Conservation (phyloP, 2,329 filamentous ascomycete species). For the Fusarium albidum region DNA sequence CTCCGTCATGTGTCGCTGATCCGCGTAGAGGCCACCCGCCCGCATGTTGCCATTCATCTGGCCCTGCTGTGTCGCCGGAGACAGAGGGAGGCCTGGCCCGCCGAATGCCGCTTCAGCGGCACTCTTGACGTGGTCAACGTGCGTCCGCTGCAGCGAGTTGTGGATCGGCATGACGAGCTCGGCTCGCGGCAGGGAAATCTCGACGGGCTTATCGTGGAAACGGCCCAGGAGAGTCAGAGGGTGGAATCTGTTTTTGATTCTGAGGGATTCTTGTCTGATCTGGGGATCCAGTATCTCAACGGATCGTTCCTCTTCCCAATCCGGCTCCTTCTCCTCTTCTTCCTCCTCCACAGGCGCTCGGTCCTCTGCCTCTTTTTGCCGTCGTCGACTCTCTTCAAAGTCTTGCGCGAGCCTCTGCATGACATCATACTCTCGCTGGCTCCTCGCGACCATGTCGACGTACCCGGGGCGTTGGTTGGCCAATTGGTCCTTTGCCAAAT, state of each 20-base stretch:
- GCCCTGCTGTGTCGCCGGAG: conserved; percentile 72
- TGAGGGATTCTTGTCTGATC: too few species aligned
- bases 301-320: conserved; percentile 45
- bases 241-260: too few species aligned
- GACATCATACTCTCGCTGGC: conserved; percentile 62
- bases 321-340: conserved; percentile 41
- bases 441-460: conserved; percentile 59
- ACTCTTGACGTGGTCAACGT: conserved; percentile 77
- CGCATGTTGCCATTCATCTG: conserved; percentile 68
- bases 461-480: conserved; percentile 47
- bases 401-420: conserved; percentile 65
- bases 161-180: conserved; percentile 75
- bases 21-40: conserved; percentile 69
- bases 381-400: conserved; percentile 58
- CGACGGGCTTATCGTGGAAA: conserved; percentile 76
- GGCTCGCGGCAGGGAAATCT: conserved; percentile 76
- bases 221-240: conserved; percentile 77
- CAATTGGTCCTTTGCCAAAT: conserved; percentile 37
- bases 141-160: conserved; percentile 70
- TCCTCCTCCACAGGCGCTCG: conserved; percentile 45
- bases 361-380: conserved; percentile 42
- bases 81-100: conserved; percentile 77
- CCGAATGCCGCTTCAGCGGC: conserved; percentile 80
- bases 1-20: conserved; percentile 72
- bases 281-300: conserved; percentile 46